Conservation (phyloP, 225 moss, liverwort and hornwort genomes). For the Physcomitrellopsis africana region DNA sequence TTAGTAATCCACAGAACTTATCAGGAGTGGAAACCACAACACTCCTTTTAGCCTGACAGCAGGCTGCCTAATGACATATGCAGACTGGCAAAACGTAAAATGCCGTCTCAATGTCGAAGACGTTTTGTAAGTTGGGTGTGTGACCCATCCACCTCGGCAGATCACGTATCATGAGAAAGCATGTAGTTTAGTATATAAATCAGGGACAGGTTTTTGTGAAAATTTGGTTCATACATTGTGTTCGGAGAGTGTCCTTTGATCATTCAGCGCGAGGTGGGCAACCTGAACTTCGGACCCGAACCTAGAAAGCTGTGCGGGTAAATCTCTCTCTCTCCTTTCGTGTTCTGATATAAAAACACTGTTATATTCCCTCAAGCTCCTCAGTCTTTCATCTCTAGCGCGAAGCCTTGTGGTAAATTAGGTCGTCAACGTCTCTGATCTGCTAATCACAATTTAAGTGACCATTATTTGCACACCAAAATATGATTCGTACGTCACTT, state of each 20-base stretch:
- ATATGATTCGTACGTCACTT: too few relatives aligned
- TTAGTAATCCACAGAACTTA: neutral
- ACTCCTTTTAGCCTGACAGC: conserved; percentile 1
- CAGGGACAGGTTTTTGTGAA: conserved; percentile 12
- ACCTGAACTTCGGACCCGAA: conserved; percentile 36
- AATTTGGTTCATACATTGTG: neutral
- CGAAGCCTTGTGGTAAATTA: too few relatives aligned
- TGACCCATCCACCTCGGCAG: conserved; percentile 9
- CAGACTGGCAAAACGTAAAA: conserved; percentile 34
- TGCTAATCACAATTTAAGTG: too few relatives aligned
- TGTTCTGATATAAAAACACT: too few relatives aligned
- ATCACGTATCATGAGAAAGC: conserved; percentile 3
- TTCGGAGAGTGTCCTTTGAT: neutral
- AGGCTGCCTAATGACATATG: conserved; percentile 29
- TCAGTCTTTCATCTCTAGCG: too few relatives aligned
- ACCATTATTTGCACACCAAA: too few relatives aligned
- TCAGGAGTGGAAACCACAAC: neutral
- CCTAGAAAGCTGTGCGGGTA: neutral
- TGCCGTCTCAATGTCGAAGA: conserved; percentile 40
- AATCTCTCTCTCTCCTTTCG: too few relatives aligned
- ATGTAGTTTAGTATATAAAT: conserved; percentile 8
- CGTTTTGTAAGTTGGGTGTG: neutral
- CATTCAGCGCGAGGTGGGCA: conserved; percentile 32
- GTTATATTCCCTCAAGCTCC: too few relatives aligned
- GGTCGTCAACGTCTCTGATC: too few relatives aligned